These are phyloP conservation scores for Picea glauca DNA, from an alignment of 75 land plant genomes.

Conservation along the genomic window DNA sequence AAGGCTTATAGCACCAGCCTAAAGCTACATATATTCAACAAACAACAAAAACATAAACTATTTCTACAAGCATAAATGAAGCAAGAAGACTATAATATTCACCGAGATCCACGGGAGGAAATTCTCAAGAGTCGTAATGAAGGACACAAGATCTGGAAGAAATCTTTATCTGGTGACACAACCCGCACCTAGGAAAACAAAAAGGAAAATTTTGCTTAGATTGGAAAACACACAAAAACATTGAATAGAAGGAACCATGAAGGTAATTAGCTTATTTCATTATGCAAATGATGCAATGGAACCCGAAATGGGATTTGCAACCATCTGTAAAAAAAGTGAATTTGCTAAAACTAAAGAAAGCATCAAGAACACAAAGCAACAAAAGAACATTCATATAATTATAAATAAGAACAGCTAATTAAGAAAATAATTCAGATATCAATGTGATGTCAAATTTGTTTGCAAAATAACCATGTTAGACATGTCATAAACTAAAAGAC, in stretches of 20 bases:
- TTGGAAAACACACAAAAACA: background rate
- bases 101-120: constrained; percentile 74
- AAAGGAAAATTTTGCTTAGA: background rate
- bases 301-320: too few relatives aligned
- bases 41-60: background rate
- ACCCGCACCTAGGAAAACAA: constrained; percentile 56
- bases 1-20: background rate
- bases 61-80: background rate
- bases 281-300: too few relatives aligned
- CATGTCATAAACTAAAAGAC: too few relatives aligned
- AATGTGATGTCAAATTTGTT: too few relatives aligned
- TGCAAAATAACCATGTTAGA: too few relatives aligned
- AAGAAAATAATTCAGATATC: background rate
- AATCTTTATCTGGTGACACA: constrained; percentile 96
- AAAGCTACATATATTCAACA: background rate
- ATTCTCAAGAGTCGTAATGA: constrained; percentile 74
- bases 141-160: constrained; percentile 89
- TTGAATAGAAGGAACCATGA: background rate
- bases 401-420: background rate
- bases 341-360: background rate
- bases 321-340: background rate
- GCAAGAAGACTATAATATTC: constrained; percentile 12
- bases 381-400: background rate
- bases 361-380: background rate
- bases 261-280: background rate